Base-by-base conservation (phyloP, 495 filamentous ascomycete genomes). In the Aspergillus hancockii region DNA sequence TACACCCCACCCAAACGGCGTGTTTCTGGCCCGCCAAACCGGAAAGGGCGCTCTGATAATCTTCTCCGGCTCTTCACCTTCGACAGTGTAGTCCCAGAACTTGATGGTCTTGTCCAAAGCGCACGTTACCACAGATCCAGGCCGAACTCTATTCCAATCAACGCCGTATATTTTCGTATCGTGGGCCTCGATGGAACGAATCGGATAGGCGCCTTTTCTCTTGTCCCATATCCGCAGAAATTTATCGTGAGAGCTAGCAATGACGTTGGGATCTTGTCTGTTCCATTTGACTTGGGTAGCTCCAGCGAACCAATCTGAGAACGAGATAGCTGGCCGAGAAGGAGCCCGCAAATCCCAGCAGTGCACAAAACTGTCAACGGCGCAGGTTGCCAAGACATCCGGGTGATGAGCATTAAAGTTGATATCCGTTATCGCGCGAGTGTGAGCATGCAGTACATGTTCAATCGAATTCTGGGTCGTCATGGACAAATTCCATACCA, bases 271-370 rank as follows among this genome's bases (percentile, higher is more conserved):
- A 66, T 97, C 86, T 71, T 93, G 89, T 51, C 93, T 82, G 67
- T 92, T 97, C 83, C 91, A 97, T 72, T 97, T 98, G 54, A 97
- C 93, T 69, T 98, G 93, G 4, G 93, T 97, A 18, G 92, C 93
- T 9, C 93, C 93, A 25, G 92, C 93, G 68, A 92, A 90, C 89
- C 92, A 98, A 74, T 98, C 91, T 55, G 90, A 93, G 64, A 96
- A 94, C 3, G 88, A 88, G 46, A 92, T 83, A 13, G 81, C 88
- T 0, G 91, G 89, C 49, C 86, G 84, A n/a, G 82, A 80, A 1
- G 91, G 87, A 58, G 79, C 80, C 18, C 93, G 83, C 19, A 98
- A 74, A 73, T 98, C 93, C 93, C 93, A 98, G 59, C 89, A 92
- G 70, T 94, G 89, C 6, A 98, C 88, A 70, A 92, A 96, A 41